Evolutionary conservation across 306 rosid genomes (phyloP).

Genomic region (Luffa aegyptiaca): DNA sequence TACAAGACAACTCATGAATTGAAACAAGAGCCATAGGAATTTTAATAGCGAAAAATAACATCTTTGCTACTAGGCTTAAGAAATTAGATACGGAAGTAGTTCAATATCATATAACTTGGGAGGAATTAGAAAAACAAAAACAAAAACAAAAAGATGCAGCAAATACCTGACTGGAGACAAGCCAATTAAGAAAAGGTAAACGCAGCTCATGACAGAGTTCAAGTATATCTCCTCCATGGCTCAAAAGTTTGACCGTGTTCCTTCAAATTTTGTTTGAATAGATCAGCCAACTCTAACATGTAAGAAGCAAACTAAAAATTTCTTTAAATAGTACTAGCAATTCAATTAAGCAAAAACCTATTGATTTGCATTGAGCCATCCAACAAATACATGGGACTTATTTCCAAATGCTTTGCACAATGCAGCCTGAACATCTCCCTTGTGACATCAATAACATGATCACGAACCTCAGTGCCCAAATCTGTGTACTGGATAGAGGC

Average conservation of each 20-base stretch:
- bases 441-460: constrained; percentile 55
- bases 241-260: constrained; percentile 84
- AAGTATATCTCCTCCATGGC: constrained; percentile 91
- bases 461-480: constrained; percentile 70
- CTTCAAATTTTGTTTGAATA: constrained; percentile 29
- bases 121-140: background rate
- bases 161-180: constrained; percentile 63
- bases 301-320: background rate
- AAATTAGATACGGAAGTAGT: background rate
- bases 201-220: constrained; percentile 91
- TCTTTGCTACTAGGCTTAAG: background rate
- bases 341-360: constrained; percentile 40
- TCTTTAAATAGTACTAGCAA: constrained; percentile 10
- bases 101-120: background rate
- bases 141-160: background rate
- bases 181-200: constrained; percentile 74
- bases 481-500: constrained; percentile 57
- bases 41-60: background rate
- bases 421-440: constrained; percentile 71
- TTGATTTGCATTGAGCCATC: constrained; percentile 62
- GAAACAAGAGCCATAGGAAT: background rate
- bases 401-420: constrained; percentile 80
- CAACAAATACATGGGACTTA: constrained; percentile 54
- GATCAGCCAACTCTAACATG: constrained; percentile 18
- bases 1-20: background rate